A percentile compares a stretch with the other conserved stretches of the same genome.
Conservation (phyloP, 805 yeast species). For the Candida insectalens region DNA sequence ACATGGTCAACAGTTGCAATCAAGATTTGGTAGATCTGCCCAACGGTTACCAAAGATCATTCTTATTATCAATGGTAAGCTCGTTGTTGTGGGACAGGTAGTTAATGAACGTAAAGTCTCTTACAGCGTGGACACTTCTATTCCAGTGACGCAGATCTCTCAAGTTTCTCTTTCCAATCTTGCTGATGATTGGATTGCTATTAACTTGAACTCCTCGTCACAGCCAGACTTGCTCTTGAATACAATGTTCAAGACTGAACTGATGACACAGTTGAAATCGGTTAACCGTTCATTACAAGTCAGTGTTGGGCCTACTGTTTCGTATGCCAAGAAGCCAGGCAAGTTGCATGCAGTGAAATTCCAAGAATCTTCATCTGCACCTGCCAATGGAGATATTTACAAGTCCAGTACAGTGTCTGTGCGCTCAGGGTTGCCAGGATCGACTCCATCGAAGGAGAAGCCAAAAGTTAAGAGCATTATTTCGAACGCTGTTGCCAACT, state of each 20-base stretch:
- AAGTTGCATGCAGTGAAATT: conserved; percentile 65
- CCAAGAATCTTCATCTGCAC: conserved; percentile 52
- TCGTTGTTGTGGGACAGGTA: conserved; percentile 67
- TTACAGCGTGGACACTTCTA: conserved; percentile 52
- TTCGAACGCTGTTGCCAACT: conserved; percentile 4
- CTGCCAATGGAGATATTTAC: conserved; percentile 60
- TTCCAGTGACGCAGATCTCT: conserved; percentile 50
- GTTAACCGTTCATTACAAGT: conserved; percentile 50
- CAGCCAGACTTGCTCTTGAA: conserved; percentile 76
- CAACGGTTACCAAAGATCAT: conserved; percentile 65
- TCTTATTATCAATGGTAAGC: conserved; percentile 49
- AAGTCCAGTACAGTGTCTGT: conserved; percentile 85
- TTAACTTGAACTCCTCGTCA: conserved; percentile 42
- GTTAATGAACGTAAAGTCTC: conserved; percentile 45
- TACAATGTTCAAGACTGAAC: conserved; percentile 81
- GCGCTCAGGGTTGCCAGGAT: conserved; percentile 68
- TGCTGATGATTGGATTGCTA: conserved; percentile 91
- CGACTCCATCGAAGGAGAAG: conserved; percentile 57
- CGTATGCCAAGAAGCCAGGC: conserved; percentile 88
- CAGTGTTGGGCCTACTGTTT: conserved; percentile 59
- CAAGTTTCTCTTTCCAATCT: conserved; percentile 60
- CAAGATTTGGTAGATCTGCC: conserved; percentile 91
- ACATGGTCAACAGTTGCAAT: conserved; percentile 69
- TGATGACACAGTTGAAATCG: conserved; percentile 63
- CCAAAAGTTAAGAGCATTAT: conserved; percentile 46